Base-by-base conservation (phyloP, 1,139 yeast genomes). In the Meyerozyma smithsonii region DNA sequence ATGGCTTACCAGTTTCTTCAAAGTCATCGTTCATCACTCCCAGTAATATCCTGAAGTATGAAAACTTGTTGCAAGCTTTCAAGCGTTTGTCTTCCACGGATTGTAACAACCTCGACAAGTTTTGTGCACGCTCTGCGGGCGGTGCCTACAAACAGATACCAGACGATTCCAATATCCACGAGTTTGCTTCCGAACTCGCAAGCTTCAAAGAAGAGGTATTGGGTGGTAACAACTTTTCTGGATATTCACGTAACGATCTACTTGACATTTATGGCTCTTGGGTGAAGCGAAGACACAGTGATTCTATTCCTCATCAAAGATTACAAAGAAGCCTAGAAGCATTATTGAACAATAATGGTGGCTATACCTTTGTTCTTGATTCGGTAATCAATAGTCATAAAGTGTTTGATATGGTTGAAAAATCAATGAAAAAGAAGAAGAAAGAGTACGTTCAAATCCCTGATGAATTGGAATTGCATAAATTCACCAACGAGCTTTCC, bases 301-400 rank as follows among this genome's bases (percentile, higher is more conserved):
- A 18, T 17, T 30, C 34, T 6, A 38, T 21, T n/a, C 39, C 42
- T 4, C 40, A 44, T n/a, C 39, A 46, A 18, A 44, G 36, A 16
- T 32, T 30, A 1, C 20, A 30, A n/a, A 11, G 34, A 11, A 16
- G 54, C 25, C 51, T 64, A 37, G 37, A 36, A 1, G 42, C 45
- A 4, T 49, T 66, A 26, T 64, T 66, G 38, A 46, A 44, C 8
- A 33, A 52, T 11, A 66, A 68, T 46, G 62, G 62, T 3, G 60
- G 59, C 2, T 45, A 64, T 39, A 62, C 70, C 7, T 60, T 51
- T 15, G 56, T 62, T 8, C 57, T 69, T 45, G 73, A 69, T 45
- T 51, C 62, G 3, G 51, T 67, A 2, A 44, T 64, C 32, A 50
- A 50, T 11, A 59, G 59, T 28, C 62, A 60, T 39, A 32, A 40